Conservation (phyloP, 148 eudicot genomes). For the Pouteria glomerata region DNA sequence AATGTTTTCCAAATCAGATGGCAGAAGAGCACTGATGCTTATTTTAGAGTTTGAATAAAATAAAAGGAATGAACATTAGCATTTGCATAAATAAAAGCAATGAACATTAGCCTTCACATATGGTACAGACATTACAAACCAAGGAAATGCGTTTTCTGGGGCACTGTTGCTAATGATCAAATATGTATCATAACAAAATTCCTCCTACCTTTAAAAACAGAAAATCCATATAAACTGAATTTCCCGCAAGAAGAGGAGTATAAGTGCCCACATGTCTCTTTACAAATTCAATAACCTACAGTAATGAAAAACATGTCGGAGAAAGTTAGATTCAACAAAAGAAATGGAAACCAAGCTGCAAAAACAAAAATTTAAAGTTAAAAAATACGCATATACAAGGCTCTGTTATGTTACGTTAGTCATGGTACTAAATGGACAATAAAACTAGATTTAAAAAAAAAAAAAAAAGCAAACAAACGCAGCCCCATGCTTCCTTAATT, state of each 20-base stretch:
- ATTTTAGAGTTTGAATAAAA: too few species aligned
- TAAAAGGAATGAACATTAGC: too few species aligned
- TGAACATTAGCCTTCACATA: background rate
- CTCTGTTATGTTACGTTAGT: too few species aligned
- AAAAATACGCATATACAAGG: background rate
- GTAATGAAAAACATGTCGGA: conserved; percentile 1
- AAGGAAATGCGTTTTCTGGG: background rate
- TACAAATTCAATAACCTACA: conserved; percentile 66
- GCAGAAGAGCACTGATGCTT: background rate
- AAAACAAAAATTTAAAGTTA: background rate
- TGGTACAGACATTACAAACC: background rate
- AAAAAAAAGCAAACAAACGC: too few species aligned
- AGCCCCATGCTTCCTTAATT: too few species aligned
- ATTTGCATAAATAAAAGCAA: too few species aligned
- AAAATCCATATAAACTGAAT: conserved; percentile 59
- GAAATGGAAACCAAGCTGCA: background rate
- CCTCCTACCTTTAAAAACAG: conserved; percentile 52
- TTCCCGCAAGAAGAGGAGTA: conserved; percentile 68
- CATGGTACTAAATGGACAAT: too few species aligned
- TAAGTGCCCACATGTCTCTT: conserved; percentile 47
- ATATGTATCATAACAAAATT: background rate
- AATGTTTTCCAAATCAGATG: background rate
- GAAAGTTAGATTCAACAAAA: too few species aligned
- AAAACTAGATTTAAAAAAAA: too few species aligned
- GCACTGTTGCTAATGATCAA: background rate